Evolutionary conservation across 2,329 filamentous ascomycete species (phyloP), one percentile per base, ranked within the genome.

Genomic region (Hypoxylon sp.): DNA sequence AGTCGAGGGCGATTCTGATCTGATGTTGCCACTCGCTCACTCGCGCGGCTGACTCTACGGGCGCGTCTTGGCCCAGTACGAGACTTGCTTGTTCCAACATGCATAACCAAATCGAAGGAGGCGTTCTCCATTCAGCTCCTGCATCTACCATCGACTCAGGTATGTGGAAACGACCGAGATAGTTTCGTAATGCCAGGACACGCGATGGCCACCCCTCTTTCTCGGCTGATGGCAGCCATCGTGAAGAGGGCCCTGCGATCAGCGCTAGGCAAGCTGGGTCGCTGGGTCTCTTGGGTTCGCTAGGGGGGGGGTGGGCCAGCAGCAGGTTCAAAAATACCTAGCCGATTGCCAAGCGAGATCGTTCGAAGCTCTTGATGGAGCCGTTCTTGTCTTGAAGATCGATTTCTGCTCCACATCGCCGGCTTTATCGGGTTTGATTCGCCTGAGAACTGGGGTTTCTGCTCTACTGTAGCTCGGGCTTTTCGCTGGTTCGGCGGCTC

Each of bases 311-410:
- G n/a, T n/a, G n/a, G n/a, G 57, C 47, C 47, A 40, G 23, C 37
- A 61, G n/a, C n/a, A n/a, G n/a, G 52, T 49, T 57, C 51, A 47
- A 49, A 31, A 31, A 38, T 31, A n/a, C 56, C 52, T 56, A 61
- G 35, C 47, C 54, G 49, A 61, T 54, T 47, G 58, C 55, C 61
- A 64, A 62, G 52, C 54, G 54, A 63, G 61, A 64, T 64, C 61
- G 61, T 64, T 64, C 55, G 41, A 60, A 54, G 50, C 48, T 54
- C 45, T 60, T 13, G 53, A 60, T 49, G 61, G 58, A 50, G 48
- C 61, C 52, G 54, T 54, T 58, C 47, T 52, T 56, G 31, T 29
- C 6, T 35, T 48, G 52, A 62, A 64, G 61, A 64, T 64, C 61
- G 61, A 64, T 61, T 63, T 33, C 17, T 33, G 48, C 58, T 64